Evolutionary conservation across 2,329 filamentous ascomycete species (phyloP).

Genomic region (Trichoderma sp.): DNA sequence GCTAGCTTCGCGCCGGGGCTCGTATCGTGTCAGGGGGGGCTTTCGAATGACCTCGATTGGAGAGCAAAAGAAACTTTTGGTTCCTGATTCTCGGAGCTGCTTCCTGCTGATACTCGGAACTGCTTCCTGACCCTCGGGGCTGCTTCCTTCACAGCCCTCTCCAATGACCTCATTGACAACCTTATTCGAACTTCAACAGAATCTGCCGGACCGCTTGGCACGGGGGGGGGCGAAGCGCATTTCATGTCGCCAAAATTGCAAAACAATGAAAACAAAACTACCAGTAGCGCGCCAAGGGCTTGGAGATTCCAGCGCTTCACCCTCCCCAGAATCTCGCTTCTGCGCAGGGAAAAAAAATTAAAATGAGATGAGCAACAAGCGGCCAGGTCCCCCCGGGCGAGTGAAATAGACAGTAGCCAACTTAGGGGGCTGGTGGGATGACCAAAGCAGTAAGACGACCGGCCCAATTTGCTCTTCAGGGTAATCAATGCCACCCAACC

Average conservation of each 20-base stretch:
- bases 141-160: not conserved
- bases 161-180: not conserved
- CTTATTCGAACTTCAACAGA: not conserved
- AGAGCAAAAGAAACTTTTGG: not conserved
- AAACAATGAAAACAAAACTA: not conserved
- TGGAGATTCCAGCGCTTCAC: not conserved
- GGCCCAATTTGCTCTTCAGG: not conserved
- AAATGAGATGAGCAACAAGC: constrained; percentile 15
- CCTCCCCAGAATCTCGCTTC: constrained; percentile 16
- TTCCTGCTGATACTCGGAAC: too few relatives aligned
- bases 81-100: too few relatives aligned
- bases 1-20: not conserved
- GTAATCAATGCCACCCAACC: not conserved
- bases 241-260: not conserved
- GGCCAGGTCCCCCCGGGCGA: not conserved
- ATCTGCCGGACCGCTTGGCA: not conserved
- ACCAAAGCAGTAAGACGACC: not conserved
- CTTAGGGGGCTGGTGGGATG: not conserved
- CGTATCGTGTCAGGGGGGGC: not conserved
- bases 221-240: not conserved
- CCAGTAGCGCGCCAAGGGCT: not conserved
- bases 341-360: constrained; percentile 2
- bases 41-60: not conserved
- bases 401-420: not conserved
- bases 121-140: too few relatives aligned